Evolutionary conservation across 2,329 filamentous ascomycete species (phyloP).

Genomic region (Colletotrichum costaricense): DNA sequence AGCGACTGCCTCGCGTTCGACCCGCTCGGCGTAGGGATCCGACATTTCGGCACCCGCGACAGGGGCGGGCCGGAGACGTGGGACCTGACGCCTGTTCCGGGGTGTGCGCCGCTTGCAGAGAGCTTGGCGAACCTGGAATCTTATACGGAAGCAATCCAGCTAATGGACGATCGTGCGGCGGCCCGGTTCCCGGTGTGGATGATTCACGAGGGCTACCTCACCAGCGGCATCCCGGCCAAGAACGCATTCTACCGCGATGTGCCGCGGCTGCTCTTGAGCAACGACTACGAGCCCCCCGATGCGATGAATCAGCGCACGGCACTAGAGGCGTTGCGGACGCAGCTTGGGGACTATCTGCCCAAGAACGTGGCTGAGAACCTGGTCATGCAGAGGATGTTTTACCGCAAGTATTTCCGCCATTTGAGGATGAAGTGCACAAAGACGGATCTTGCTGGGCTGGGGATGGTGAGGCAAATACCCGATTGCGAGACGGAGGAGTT

Average conservation of each 20-base stretch:
- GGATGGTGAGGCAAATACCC: conserved; percentile 30
- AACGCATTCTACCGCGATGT: conserved; percentile 30
- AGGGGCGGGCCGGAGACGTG: conserved; percentile 33
- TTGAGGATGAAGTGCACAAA: conserved; percentile 34
- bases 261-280: conserved; percentile 24
- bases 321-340: conserved; percentile 16
- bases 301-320: conserved; percentile 26
- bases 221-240: conserved; percentile 28
- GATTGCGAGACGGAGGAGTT: conserved; percentile 32
- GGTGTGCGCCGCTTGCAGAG: conserved; percentile 26
- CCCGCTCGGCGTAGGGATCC: conserved; percentile 29
- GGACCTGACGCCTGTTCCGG: conserved; percentile 33
- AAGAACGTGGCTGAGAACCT: conserved; percentile 7
- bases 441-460: conserved; percentile 32
- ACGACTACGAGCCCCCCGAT: conserved; percentile 32
- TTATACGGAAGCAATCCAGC: conserved; percentile 34
- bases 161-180: conserved; percentile 33
- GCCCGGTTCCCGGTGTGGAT: conserved; percentile 34
- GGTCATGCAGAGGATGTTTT: conserved; percentile 36
- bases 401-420: conserved; percentile 35
- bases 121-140: conserved; percentile 32
- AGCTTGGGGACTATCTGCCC: conserved; percentile 26
- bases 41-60: conserved; percentile 33
- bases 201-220: conserved; percentile 35
- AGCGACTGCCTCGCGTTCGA: conserved; percentile 35